Percentiles rank a stretch among this genome's conserved stretches.
Conservation (phyloP, 2,329 filamentous ascomycete genomes). For the Monosporascus sp. region DNA sequence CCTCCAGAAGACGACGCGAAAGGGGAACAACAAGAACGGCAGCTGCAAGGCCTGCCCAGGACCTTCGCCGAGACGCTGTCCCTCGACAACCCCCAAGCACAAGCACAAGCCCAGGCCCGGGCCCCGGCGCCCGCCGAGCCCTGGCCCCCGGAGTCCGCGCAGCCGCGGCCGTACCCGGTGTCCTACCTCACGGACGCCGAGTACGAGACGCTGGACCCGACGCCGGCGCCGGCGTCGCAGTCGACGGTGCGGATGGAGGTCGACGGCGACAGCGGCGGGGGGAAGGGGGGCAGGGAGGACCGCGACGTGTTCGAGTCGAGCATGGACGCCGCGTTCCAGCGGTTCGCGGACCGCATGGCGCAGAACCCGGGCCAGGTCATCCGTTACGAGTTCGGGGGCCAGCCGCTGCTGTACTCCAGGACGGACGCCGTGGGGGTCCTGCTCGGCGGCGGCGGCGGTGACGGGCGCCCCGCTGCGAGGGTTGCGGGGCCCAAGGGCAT, state of each 20-base stretch:
- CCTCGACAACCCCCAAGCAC: slow-evolving; percentile 53
- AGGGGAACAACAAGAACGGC: slow-evolving; percentile 4
- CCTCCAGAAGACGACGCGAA: slow-evolving; percentile 28
- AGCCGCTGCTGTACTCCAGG: slow-evolving; percentile 75
- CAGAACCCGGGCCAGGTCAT: slow-evolving; percentile 82
- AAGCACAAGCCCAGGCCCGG: slow-evolving; percentile 21
- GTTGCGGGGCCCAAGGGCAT: slow-evolving; percentile 40
- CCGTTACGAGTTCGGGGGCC: slow-evolving; percentile 70
- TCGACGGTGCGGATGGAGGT: slow-evolving; percentile 46
- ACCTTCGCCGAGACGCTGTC: slow-evolving; percentile 73
- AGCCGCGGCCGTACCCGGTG: slow-evolving; percentile 67
- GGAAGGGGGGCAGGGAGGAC: slow-evolving; percentile 51
- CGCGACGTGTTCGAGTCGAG: slow-evolving; percentile 67
- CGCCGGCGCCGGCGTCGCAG: slow-evolving; percentile 44
- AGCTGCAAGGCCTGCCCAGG: slow-evolving; percentile 38
- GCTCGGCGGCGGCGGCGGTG: slow-evolving; percentile 36
- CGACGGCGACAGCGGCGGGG: slow-evolving; percentile 29
- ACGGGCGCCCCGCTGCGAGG: slow-evolving; percentile 22
- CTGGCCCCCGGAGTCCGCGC: slow-evolving; percentile 65
- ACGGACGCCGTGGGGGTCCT: slow-evolving; percentile 67
- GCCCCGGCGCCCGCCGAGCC: slow-evolving; percentile 51
- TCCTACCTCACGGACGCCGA: slow-evolving; percentile 84
- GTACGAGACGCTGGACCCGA: slow-evolving; percentile 75
- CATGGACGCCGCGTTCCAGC: slow-evolving; percentile 72
- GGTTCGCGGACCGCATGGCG: slow-evolving; percentile 70